Evolutionary conservation across 176 grass and related monocot genomes (phyloP).

Genomic region (Cocos nucifera): DNA sequence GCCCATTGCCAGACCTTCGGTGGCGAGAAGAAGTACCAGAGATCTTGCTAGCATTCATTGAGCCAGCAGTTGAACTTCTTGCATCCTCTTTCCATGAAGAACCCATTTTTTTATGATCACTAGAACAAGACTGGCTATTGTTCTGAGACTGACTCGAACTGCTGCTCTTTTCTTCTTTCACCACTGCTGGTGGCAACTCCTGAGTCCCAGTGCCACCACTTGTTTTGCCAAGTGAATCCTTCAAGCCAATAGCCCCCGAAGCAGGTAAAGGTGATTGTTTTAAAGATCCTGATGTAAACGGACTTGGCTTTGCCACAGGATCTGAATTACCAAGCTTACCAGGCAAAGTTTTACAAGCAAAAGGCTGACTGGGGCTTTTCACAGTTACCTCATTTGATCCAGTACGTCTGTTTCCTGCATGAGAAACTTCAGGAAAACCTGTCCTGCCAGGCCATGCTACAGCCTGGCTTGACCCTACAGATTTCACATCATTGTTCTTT

Average conservation of each 20-base stretch:
- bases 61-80: conserved; percentile 70
- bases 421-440: conserved; percentile 55
- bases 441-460: conserved; percentile 55
- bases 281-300: conserved; percentile 11
- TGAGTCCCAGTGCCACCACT: conserved; percentile 19
- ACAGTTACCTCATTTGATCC: conserved; percentile 43
- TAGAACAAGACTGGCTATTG: conserved; percentile 83
- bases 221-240: conserved; percentile 37
- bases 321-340: conserved; percentile 34
- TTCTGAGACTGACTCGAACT: conserved; percentile 85
- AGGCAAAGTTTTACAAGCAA: conserved; percentile 36
- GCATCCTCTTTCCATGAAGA: conserved; percentile 65
- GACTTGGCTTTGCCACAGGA: conserved; percentile 23
- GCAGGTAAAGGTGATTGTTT: conserved; percentile 29
- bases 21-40: conserved; percentile 53
- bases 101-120: conserved; percentile 59
- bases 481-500: conserved; percentile 59
- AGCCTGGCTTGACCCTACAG: conserved; percentile 42
- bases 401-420: conserved; percentile 52
- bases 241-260: conserved; percentile 11
- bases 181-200: conserved; percentile 19
- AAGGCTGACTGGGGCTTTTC: conserved; percentile 33
- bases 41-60: conserved; percentile 44
- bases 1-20: conserved; percentile 46
- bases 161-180: conserved; percentile 84